These are phyloP conservation scores for Ganoderma leucocontextum DNA, from an alignment of 1,284 basidiomycete species.

Conservation along the genomic window DNA sequence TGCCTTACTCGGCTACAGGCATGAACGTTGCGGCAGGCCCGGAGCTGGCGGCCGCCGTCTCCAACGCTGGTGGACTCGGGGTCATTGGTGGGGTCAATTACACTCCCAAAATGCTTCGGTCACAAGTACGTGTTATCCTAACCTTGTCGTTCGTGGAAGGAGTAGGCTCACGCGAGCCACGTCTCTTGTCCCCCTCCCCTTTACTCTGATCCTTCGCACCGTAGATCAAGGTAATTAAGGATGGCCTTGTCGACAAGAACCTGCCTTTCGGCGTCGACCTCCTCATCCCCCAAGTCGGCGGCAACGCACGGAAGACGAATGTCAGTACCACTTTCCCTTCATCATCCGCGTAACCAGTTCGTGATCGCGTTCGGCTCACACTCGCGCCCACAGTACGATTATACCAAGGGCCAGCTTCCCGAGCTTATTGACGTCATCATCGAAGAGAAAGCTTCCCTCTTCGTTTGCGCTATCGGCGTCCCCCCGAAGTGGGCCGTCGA, in stretches of 20 bases:
- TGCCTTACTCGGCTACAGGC: constrained; percentile 45
- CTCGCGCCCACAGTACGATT: constrained; percentile 63
- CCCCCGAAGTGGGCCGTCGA: constrained; percentile 84
- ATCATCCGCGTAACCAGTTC: not conserved
- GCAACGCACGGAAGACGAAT: constrained; percentile 86
- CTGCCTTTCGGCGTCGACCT: constrained; percentile 90
- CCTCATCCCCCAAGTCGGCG: constrained; percentile 84
- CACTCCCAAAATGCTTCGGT: constrained; percentile 76
- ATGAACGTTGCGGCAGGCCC: constrained; percentile 93
- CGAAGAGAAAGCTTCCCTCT: constrained; percentile 82
- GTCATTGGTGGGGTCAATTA: constrained; percentile 89
- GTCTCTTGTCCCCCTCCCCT: not conserved
- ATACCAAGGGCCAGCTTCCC: constrained; percentile 82
- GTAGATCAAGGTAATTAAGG: constrained; percentile 80
- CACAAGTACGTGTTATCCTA: constrained; percentile 56
- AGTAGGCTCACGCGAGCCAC: not conserved
- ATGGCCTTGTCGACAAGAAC: constrained; percentile 70
- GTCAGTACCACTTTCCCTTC: constrained; percentile 49
- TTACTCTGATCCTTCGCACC: not conserved
- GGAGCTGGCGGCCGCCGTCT: constrained; percentile 87
- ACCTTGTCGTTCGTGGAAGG: not conserved
- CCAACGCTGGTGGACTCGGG: constrained; percentile 87
- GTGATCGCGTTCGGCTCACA: not conserved
- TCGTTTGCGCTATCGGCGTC: constrained; percentile 89
- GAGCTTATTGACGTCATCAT: constrained; percentile 89